Conservation (phyloP, 371 early-diverging fungal genomes). For the Saksenaea vasiformis region DNA sequence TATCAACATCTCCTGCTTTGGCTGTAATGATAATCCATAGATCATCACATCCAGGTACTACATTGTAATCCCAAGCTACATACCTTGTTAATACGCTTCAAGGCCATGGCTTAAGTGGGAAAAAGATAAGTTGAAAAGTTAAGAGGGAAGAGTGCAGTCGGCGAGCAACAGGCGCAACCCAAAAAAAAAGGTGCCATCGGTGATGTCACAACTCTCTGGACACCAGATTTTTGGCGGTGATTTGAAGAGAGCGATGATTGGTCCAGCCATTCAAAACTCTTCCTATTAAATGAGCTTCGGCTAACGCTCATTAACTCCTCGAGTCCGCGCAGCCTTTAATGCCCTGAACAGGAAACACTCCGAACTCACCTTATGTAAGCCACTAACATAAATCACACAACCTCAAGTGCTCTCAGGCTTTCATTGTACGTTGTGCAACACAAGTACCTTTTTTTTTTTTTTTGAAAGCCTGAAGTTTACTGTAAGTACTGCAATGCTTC, state of each 20-base stretch:
- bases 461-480: too few relatives aligned
- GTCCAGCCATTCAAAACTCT: neutral
- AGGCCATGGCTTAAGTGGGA: slow-evolving; percentile 66
- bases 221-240: neutral
- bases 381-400: too few relatives aligned
- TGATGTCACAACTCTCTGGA: too few relatives aligned
- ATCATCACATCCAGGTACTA: neutral
- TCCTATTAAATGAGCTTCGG: neutral
- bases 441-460: too few relatives aligned
- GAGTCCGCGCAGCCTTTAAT: too few relatives aligned
- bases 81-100: slow-evolving; percentile 95
- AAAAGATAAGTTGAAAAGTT: slow-evolving; percentile 15
- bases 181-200: slow-evolving; percentile 9
- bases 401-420: too few relatives aligned
- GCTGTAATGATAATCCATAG: neutral
- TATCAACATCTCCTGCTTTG: neutral
- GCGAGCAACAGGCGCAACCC: neutral
- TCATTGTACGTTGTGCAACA: too few relatives aligned
- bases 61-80: neutral
- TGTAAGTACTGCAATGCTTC: too few relatives aligned
- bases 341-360: too few relatives aligned
- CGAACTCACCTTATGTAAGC: too few relatives aligned
- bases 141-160: slow-evolving; percentile 4
- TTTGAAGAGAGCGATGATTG: neutral
- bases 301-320: too few relatives aligned